Percentiles rank a stretch among this genome's conserved stretches.
Evolutionary conservation across 441 rosid species (phyloP).

Genomic region (Omphalea diandra): DNA sequence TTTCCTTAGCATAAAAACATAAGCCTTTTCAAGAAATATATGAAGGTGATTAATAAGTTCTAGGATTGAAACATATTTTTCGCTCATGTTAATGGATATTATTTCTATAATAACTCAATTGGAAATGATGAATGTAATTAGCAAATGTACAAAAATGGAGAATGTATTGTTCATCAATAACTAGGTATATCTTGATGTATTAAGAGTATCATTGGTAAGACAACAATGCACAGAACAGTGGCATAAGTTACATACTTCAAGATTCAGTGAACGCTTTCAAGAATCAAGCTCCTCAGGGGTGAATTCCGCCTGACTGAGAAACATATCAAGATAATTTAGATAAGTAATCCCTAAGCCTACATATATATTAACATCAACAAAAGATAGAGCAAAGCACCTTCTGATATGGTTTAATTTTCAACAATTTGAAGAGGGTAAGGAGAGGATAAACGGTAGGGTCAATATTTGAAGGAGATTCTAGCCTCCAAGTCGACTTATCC

Average conservation of each 20-base stretch:
- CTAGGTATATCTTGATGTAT: neutral
- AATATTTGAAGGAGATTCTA: conserved; percentile 43
- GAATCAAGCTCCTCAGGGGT: conserved; percentile 57
- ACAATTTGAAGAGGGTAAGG: conserved; percentile 46
- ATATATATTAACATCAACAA: neutral
- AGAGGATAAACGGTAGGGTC: conserved; percentile 54
- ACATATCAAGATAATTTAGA: neutral
- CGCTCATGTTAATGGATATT: too few species aligned
- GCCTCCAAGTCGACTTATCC: conserved; percentile 48
- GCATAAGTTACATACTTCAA: conserved; percentile 34
- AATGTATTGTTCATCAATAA: neutral
- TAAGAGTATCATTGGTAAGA: neutral
- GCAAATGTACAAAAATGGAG: too few species aligned
- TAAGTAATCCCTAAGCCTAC: too few species aligned
- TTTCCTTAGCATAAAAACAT: too few species aligned
- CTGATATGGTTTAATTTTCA: conserved; percentile 51
- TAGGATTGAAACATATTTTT: too few species aligned
- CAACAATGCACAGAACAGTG: neutral
- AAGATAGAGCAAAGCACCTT: conserved; percentile 35
- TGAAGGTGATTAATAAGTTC: too few species aligned
- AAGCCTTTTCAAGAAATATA: too few species aligned
- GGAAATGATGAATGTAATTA: too few species aligned
- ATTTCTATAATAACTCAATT: too few species aligned
- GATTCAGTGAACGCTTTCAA: conserved; percentile 45
- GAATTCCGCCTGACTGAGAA: conserved; percentile 48